Percentiles rank a stretch among this genome's conserved stretches.
Evolutionary conservation across 1,139 yeast genomes (phyloP).

Genomic region (Yamadazyma taylorii): DNA sequence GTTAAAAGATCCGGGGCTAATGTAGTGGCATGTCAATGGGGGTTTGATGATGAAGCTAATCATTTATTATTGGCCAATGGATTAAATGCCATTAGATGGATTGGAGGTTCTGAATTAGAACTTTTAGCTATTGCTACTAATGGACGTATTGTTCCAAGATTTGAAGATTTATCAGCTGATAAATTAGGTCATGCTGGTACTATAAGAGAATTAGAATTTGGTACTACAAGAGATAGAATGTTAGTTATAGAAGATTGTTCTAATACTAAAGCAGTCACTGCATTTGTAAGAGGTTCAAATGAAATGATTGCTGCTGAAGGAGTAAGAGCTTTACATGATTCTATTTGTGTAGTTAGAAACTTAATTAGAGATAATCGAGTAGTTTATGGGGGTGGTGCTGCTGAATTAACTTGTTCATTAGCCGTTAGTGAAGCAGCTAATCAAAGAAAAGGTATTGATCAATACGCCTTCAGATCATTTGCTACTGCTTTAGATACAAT

Average conservation of each 20-base stretch:
- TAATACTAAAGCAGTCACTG: slow-evolving; percentile 87
- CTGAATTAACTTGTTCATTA: slow-evolving; percentile 89
- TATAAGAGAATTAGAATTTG: slow-evolving; percentile 87
- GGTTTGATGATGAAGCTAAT: slow-evolving; percentile 98
- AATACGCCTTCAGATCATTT: slow-evolving; percentile 96
- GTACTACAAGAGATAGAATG: slow-evolving; percentile 96
- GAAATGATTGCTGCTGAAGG: slow-evolving; percentile 98
- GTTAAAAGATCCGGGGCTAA: slow-evolving; percentile 94
- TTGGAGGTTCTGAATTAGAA: slow-evolving; percentile 96
- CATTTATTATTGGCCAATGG: slow-evolving; percentile 85
- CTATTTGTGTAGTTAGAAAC: slow-evolving; percentile 96
- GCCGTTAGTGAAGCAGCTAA: slow-evolving; percentile 94
- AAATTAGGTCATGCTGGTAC: slow-evolving; percentile 88
- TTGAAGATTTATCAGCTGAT: slow-evolving; percentile 81
- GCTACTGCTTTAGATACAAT: slow-evolving; percentile 86
- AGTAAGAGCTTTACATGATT: slow-evolving; percentile 92
- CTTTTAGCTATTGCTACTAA: slow-evolving; percentile 95
- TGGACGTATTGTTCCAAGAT: slow-evolving; percentile 95
- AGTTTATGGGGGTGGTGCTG: slow-evolving; percentile 98
- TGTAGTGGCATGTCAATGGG: slow-evolving; percentile 98
- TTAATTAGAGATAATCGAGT: slow-evolving; percentile 88
- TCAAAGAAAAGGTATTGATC: slow-evolving; percentile 91
- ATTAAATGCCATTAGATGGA: slow-evolving; percentile 97
- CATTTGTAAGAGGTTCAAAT: slow-evolving; percentile 91
- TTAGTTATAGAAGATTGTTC: slow-evolving; percentile 89